A percentile compares a stretch with the other conserved stretches of the same genome.
phyloP scores from a whole-genome alignment of 176 grass and related monocot genomes.

The Triticum turgidum region DNA sequence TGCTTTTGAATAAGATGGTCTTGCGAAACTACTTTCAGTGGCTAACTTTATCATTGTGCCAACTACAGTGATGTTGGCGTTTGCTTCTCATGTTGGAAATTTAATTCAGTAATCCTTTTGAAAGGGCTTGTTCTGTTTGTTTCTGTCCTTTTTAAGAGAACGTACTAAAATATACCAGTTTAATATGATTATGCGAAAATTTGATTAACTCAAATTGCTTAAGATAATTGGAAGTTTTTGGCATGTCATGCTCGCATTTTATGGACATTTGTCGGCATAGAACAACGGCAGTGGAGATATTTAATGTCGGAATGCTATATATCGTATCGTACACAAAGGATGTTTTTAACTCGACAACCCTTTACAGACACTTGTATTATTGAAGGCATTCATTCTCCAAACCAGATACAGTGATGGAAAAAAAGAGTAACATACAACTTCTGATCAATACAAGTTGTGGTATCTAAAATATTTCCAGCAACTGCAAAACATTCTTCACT shows the following conservation, averaged over 20 bases:
- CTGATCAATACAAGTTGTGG: conserved; percentile 9
- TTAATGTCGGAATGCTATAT: not conserved
- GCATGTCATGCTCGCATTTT: not conserved
- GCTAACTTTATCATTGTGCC: not conserved
- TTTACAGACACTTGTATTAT: not conserved
- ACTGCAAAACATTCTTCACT: not conserved
- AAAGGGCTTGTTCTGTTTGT: not conserved
- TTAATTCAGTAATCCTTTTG: not conserved
- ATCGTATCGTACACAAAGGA: not conserved
- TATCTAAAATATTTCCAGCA: conserved; percentile 6
- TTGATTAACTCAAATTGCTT: not conserved
- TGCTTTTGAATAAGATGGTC: not conserved
- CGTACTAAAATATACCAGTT: not conserved
- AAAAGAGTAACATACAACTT: not conserved
- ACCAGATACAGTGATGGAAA: not conserved
- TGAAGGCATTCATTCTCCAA: conserved; percentile 19
- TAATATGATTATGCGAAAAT: not conserved
- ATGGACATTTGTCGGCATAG: not conserved
- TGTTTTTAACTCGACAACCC: conserved; percentile 7
- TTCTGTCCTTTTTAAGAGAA: not conserved
- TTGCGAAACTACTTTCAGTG: not conserved
- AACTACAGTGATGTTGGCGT: not conserved
- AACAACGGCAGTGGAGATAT: not conserved
- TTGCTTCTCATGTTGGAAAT: not conserved
- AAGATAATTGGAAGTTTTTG: not conserved